phyloP scores from a whole-genome alignment of 495 filamentous ascomycete genomes.

The Hypoxylon lienhwacheense region DNA sequence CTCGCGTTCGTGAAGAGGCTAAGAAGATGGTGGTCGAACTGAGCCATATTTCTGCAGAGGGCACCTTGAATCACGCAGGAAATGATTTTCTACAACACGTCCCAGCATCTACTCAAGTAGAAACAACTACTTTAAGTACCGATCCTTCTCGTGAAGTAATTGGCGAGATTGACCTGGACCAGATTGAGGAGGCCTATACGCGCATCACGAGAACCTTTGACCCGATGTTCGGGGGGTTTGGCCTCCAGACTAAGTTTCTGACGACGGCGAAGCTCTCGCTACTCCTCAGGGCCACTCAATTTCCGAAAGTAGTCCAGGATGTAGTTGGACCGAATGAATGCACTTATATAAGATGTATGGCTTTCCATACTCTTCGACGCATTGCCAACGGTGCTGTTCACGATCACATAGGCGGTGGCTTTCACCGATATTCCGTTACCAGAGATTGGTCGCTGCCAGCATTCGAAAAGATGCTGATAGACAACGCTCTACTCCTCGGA shows the following conservation, averaged over 20 bases:
- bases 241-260: conserved; percentile 82
- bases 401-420: conserved; percentile 91
- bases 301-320: conserved; percentile 72
- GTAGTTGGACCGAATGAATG: conserved; percentile 84
- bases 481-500: conserved; percentile 85
- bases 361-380: conserved; percentile 72
- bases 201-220: conserved; percentile 82
- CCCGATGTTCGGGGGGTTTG: conserved; percentile 75
- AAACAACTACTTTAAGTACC: background rate
- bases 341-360: conserved; percentile 76
- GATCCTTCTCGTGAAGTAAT: conserved; percentile 36
- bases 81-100: conserved; percentile 15
- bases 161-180: conserved; percentile 78
- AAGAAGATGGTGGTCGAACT: conserved; percentile 80
- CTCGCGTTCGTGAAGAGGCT: conserved; percentile 76
- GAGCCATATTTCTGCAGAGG: conserved; percentile 83
- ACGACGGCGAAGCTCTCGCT: conserved; percentile 85
- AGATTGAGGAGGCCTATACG: conserved; percentile 85
- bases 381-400: conserved; percentile 88
- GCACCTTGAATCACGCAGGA: conserved; percentile 61
- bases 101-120: conserved; percentile 3
- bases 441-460: conserved; percentile 89
- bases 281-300: conserved; percentile 73
- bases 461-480: conserved; percentile 98
- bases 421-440: conserved; percentile 88